Percentiles rank a stretch among this genome's conserved stretches.
phyloP scores from a whole-genome alignment of 805 yeast species.

The Lipomyces oligophaga region DNA sequence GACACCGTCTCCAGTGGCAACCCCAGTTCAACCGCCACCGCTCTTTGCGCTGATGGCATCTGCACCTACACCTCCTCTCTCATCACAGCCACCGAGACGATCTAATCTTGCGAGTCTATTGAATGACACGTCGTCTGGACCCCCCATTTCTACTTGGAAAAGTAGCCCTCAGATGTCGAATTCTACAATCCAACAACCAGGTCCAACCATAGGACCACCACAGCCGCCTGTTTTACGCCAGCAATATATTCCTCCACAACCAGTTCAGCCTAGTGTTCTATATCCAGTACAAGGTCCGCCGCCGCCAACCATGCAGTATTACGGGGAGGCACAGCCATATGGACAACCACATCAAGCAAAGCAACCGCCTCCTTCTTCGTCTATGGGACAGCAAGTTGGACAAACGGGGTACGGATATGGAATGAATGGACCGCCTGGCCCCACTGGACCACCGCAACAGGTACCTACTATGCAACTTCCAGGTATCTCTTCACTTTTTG shows the following conservation, averaged over 20 bases:
- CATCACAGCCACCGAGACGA: constrained; percentile 9
- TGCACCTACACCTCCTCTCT: constrained; percentile 1
- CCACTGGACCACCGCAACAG: constrained; percentile 7
- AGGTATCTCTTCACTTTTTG: constrained; percentile 12
- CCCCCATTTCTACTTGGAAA: neutral
- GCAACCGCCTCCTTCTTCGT: neutral
- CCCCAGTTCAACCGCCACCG: constrained; percentile 1
- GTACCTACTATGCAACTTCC: constrained; percentile 6
- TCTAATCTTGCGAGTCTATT: constrained; percentile 20
- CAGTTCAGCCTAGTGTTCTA: neutral
- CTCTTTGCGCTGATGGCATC: constrained; percentile 1
- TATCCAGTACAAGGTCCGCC: neutral
- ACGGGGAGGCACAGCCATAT: neutral
- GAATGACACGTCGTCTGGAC: constrained; percentile 7
- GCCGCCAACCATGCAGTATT: neutral
- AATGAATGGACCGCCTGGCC: neutral
- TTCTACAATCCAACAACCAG: too few species aligned
- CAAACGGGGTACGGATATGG: too few species aligned
- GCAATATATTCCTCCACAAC: neutral
- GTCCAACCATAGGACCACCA: too few species aligned
- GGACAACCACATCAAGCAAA: neutral
- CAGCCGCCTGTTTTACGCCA: constrained; percentile 2
- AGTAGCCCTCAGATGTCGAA: neutral
- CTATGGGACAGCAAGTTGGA: too few species aligned
- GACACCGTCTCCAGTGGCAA: neutral